A percentile compares a stretch with the other conserved stretches of the same genome.
phyloP scores from a whole-genome alignment of 345 rosid species.

The Eucalyptus cloeziana region DNA sequence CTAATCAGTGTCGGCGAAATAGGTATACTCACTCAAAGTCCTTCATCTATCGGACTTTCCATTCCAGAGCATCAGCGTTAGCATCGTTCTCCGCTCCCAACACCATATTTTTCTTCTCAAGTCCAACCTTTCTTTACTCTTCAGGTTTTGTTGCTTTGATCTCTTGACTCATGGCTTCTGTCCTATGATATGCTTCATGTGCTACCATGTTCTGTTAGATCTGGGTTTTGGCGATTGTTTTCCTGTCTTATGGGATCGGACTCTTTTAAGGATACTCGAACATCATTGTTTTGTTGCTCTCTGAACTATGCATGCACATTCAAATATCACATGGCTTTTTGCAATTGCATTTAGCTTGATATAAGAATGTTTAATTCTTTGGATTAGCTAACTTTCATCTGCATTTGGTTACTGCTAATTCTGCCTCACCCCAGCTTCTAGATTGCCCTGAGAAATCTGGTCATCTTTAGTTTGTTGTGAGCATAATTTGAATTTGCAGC shows the following conservation, averaged over 20 bases:
- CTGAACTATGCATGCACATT: not conserved
- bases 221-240: not conserved
- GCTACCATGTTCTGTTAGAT: not conserved
- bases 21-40: not conserved
- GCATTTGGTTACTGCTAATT: not conserved
- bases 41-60: no score
- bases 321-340: not conserved
- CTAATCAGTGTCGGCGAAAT: no score
- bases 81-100: not conserved
- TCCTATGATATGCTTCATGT: not conserved
- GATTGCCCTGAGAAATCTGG: not conserved
- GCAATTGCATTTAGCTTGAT: not conserved
- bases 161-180: not conserved
- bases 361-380: not conserved
- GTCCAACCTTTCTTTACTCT: not conserved
- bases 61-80: no score
- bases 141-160: not conserved
- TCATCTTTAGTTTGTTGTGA: not conserved
- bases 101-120: not conserved
- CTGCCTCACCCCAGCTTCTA: not conserved
- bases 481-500: not conserved
- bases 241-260: not conserved
- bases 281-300: not conserved
- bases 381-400: not conserved
- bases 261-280: not conserved